Conservation (phyloP, 306 rosid species). For the Hippophae rhamnoides region DNA sequence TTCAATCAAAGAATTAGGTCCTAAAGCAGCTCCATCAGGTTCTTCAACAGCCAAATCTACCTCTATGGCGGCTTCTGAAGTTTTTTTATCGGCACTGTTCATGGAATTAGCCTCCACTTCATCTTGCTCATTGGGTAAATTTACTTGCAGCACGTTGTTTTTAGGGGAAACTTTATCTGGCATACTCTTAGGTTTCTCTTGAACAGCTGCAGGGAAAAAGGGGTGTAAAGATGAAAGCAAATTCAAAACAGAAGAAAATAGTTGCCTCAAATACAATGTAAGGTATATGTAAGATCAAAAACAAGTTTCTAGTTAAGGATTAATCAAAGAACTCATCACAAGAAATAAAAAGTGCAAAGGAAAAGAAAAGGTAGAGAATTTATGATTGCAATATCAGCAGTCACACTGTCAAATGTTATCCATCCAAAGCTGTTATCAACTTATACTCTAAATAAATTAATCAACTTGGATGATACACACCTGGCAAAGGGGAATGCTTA, state of each 20-base stretch:
- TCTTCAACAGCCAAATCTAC: slow-evolving; percentile 37
- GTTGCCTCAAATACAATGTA: slow-evolving; percentile 11
- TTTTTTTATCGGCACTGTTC: slow-evolving; percentile 32
- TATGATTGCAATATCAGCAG: too few species aligned
- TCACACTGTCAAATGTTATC: too few species aligned
- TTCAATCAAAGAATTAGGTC: slow-evolving; percentile 23
- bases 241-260: slow-evolving; percentile 1
- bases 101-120: slow-evolving; percentile 29
- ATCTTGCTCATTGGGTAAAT: slow-evolving; percentile 24
- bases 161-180: slow-evolving; percentile 15
- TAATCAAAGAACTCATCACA: slow-evolving; percentile 1
- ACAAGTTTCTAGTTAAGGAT: not conserved
- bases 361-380: too few species aligned
- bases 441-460: not conserved
- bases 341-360: not conserved
- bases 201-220: slow-evolving; percentile 28
- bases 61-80: slow-evolving; percentile 35
- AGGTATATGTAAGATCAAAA: not conserved
- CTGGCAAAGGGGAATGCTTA: slow-evolving; percentile 72
- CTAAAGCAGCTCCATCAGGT: slow-evolving; percentile 30
- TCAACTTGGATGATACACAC: slow-evolving; percentile 26
- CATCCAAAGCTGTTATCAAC: too few species aligned
- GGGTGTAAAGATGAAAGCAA: slow-evolving; percentile 6
- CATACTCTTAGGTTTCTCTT: slow-evolving; percentile 31
- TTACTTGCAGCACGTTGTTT: slow-evolving; percentile 13